Conservation (phyloP, 2,329 filamentous ascomycete genomes). For the Xylaria sp. region DNA sequence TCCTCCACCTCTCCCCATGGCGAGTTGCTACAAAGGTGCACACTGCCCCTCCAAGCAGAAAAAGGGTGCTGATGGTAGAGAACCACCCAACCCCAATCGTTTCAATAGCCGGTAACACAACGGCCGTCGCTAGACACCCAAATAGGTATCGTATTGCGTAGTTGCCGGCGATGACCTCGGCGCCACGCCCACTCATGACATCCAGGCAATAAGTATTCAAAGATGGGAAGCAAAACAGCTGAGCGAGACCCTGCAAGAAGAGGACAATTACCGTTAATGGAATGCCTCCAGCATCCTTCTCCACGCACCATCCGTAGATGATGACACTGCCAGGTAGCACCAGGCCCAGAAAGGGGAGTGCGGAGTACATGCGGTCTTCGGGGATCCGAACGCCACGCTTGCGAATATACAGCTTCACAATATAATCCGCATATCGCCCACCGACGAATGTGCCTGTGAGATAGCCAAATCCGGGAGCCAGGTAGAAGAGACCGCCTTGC, state of each 20-base stretch:
- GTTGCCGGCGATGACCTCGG: slow-evolving; percentile 83
- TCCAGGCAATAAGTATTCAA: slow-evolving; percentile 86
- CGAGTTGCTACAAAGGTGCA: slow-evolving; percentile 54
- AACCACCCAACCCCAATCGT: slow-evolving; percentile 85
- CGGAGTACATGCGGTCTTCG: slow-evolving; percentile 74
- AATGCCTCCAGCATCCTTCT: slow-evolving; percentile 62
- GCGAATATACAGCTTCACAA: slow-evolving; percentile 54
- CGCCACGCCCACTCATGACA: slow-evolving; percentile 76
- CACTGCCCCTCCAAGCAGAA: slow-evolving; percentile 53
- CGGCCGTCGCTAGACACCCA: slow-evolving; percentile 75
- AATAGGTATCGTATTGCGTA: slow-evolving; percentile 83
- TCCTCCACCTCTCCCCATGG: slow-evolving; percentile 56
- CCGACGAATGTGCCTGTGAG: slow-evolving; percentile 73
- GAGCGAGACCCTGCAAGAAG: slow-evolving; percentile 78
- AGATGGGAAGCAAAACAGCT: slow-evolving; percentile 79
- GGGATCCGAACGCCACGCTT: slow-evolving; percentile 68
- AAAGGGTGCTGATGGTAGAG: slow-evolving; percentile 64
- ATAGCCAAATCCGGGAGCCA: slow-evolving; percentile 75
- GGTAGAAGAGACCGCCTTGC: slow-evolving; percentile 74
- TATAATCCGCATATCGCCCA: slow-evolving; percentile 59
- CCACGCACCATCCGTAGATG: slow-evolving; percentile 67
- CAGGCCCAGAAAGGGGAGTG: slow-evolving; percentile 68
- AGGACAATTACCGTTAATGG: slow-evolving; percentile 75
- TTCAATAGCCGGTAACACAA: slow-evolving; percentile 79
- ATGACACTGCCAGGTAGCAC: slow-evolving; percentile 73